Base-by-base conservation (phyloP, 2,329 filamentous ascomycete species). In the Aspergillus jensenii region DNA sequence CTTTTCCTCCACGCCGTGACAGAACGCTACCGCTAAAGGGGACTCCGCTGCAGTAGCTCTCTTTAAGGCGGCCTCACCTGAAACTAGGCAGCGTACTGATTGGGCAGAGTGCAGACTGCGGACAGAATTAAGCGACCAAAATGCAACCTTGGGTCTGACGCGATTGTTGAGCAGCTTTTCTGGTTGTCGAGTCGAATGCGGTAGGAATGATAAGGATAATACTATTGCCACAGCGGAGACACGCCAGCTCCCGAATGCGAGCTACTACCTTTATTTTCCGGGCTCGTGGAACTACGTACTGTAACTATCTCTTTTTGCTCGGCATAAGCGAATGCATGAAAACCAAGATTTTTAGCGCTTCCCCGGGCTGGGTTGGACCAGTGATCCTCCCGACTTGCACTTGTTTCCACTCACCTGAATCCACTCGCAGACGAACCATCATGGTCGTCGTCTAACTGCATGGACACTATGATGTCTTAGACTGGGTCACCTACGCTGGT, bases 401-500 rank as follows among this genome's bases (percentile, higher is more conserved):
- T 44, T 59, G 58, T 54, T 45, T 41, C 53, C 59, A 59, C 52
- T 49, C 56, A 52, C 45, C 8, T 25, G 25, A 54, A 48, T 46
- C 50, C 40, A 52, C 50, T 53, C 35, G 44, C 35, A 44, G 44
- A 58, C 52, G 55, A 56, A 55, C 55, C 52, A 25, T 41, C 48
- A 31, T 35, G 15, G 48, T 12, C 39, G 33, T 57, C 55, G 49
- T 35, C 25, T 47, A 52, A 21, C 4, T 41, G 46, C 15, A 12
- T 33, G 27, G n/a, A 35, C 27, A 35, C 21, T 33, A 48, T 53
- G 44, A 49, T 58, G 56, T 59, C 57, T 54, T 56, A 44, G 37
- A 58, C 53, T 60, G 59, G 54, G 49, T 55, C 55, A 39, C 58
- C 60, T 59, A 58, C 60, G 62, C 9, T 31, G 27, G 53, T 25